Conservation (phyloP, 176 grass and related monocot genomes). For the Triticum aestivum region IWGSC_CS_RefSeq_v2.1 NC_057800.1:721081005-721081504, state of each 20-base stretch:
- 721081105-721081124: neutral
- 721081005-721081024: no score
- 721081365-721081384: neutral
- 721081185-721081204: neutral
- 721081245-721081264: neutral
- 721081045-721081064: neutral
- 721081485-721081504: neutral
- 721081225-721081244: conserved; percentile 34
- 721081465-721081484: neutral
- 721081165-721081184: neutral
- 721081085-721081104: neutral
- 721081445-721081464: conserved; percentile 34
- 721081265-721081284: neutral
- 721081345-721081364: neutral
- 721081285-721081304: neutral
- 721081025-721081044: neutral
- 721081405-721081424: neutral
- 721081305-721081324: neutral
- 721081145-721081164: neutral
- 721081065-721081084: neutral
- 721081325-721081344: neutral
- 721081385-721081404: neutral
- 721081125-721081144: neutral
- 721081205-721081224: neutral
- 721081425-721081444: neutral